Evolutionary conservation across 148 eudicot species (phyloP), one percentile per base, ranked within the genome.

Genomic region (Amaranthus palmeri): DNA sequence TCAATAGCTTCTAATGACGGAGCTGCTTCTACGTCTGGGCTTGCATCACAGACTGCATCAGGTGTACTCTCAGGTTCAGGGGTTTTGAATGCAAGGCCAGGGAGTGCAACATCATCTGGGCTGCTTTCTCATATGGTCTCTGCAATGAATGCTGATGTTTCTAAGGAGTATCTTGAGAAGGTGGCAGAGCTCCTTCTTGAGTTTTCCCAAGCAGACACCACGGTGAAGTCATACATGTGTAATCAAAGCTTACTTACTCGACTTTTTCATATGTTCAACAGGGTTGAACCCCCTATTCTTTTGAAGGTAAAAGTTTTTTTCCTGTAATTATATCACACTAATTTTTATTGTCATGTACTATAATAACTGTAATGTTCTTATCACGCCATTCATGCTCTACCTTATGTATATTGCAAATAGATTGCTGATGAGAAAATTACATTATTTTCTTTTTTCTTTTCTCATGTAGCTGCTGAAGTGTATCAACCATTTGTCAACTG

Each of bases 1-100:
- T 72, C 78, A 68, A 17, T 54, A 75, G 66, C 83, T 68, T 83
- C 88, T 63, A 89, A 83, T 77, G 96, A 87, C 14, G 89, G 82
- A 72, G 86, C 81, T 79, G 85, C 91, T 75, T 90, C 96, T 45
- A 86, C 92, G 52, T 85, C 96, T 84, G 96, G 93, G 75, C 69
- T 84, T 82, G 93, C 86, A 61, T 89, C 97, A 58, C 97, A 88
- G 77, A 88, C 88, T 45, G 89, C 96, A 71, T 95, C 97, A 67
- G 97, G 97, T 77, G 98, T 91, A 50, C 88, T 95, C 71, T 91
- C 98, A 63, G 98, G 97, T 75, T 95, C 98, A 51, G 98, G 98
- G 54, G 96, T 95, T 81, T 71, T 91, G 66, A 95, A 88, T 86
- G 97, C 97, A 71, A 88, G 93, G 85, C 86, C 97, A 59, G 96